Evolutionary conservation across 2,329 filamentous ascomycete genomes (phyloP).

Genomic region (Myrmaecium sp.): DNA sequence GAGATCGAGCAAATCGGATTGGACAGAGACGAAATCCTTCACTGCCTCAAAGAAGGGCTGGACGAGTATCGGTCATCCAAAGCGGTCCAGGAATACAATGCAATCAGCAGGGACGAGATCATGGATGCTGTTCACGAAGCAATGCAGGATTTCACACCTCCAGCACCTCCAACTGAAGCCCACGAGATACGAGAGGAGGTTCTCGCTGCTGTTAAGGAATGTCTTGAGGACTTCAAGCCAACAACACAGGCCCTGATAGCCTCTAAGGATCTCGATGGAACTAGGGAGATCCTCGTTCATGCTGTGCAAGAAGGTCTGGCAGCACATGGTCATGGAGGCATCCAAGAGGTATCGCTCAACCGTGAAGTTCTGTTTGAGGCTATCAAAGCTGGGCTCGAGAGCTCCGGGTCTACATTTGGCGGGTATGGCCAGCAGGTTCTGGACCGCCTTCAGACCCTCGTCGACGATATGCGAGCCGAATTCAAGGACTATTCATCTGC

Average conservation of each 20-base stretch:
- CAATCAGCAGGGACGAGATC: constrained; percentile 67
- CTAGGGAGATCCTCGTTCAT: constrained; percentile 37
- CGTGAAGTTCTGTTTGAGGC: constrained; percentile 36
- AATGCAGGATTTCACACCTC: constrained; percentile 62
- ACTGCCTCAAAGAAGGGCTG: constrained; percentile 72
- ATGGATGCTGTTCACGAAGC: constrained; percentile 74
- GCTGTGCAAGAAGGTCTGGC: constrained; percentile 43
- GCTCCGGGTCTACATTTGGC: constrained; percentile 33
- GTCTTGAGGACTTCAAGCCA: constrained; percentile 63
- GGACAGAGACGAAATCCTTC: constrained; percentile 76
- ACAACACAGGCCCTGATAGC: constrained; percentile 21
- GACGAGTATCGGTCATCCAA: constrained; percentile 47
- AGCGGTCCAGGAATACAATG: constrained; percentile 25
- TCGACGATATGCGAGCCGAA: constrained; percentile 44
- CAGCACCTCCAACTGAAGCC: constrained; percentile 51
- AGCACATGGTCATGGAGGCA: constrained; percentile 26
- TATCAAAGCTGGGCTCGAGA: constrained; percentile 39
- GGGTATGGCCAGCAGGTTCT: constrained; percentile 42
- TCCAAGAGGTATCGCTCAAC: constrained; percentile 30
- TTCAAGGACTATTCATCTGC: constrained; percentile 67
- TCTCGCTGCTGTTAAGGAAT: constrained; percentile 67
- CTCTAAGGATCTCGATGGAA: constrained; percentile 26
- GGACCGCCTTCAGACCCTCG: constrained; percentile 39
- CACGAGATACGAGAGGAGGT: constrained; percentile 67
- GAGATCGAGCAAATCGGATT: constrained; percentile 79